Conservation (phyloP, 768 basidiomycete genomes). For the Leccinum boreale region DNA sequence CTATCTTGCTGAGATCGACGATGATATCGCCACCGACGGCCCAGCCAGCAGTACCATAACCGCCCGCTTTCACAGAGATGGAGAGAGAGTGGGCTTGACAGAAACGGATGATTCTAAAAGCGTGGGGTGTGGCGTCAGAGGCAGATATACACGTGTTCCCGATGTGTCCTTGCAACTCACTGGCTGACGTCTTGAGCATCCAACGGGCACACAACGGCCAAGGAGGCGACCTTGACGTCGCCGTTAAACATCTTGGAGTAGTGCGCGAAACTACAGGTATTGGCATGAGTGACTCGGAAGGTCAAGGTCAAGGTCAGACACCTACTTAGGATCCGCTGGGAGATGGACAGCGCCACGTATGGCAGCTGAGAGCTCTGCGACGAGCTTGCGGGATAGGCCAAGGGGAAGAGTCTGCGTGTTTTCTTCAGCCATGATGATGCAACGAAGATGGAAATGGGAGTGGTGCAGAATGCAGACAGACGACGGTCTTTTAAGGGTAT, state of each 20-base stretch:
- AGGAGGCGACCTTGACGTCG: slow-evolving; percentile 56
- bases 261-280: slow-evolving; percentile 23
- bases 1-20: slow-evolving; percentile 70
- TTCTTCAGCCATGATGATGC: slow-evolving; percentile 15
- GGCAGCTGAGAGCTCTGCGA: slow-evolving; percentile 43
- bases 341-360: slow-evolving; percentile 49
- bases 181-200: slow-evolving; percentile 81
- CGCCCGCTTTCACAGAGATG: slow-evolving; percentile 84
- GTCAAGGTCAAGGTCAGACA: background rate
- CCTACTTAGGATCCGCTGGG: slow-evolving; percentile 41
- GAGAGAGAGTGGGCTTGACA: slow-evolving; percentile 68
- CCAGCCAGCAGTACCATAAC: slow-evolving; percentile 90
- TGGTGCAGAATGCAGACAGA: slow-evolving; percentile 5
- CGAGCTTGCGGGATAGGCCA: slow-evolving; percentile 27
- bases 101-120: slow-evolving; percentile 61
- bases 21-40: slow-evolving; percentile 84
- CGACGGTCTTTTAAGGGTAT: slow-evolving; percentile 15
- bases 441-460: background rate
- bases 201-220: slow-evolving; percentile 67
- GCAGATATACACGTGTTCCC: slow-evolving; percentile 1
- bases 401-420: background rate
- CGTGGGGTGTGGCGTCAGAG: slow-evolving; percentile 1
- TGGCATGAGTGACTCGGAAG: background rate
- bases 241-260: slow-evolving; percentile 68
- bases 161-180: slow-evolving; percentile 41